Evolutionary conservation across 2,329 filamentous ascomycete species (phyloP), one percentile per base, ranked within the genome.

Genomic region (Fusarium nanum): DNA sequence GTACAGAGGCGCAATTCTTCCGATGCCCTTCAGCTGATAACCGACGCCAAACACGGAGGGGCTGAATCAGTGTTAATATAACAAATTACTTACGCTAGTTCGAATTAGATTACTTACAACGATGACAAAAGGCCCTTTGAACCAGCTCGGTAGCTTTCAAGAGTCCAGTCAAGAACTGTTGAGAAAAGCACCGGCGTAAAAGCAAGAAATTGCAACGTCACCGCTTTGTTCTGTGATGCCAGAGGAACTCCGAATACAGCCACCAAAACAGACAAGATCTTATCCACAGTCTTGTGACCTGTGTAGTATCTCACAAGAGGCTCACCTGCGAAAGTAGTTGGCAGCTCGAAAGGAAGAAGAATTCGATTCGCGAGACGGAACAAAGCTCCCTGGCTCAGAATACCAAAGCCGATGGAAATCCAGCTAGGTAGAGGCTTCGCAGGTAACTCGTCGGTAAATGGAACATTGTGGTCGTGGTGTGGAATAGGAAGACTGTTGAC

Each of bases 161-260:
- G 12, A 3, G 60, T 65, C 62, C 62, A 65, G 34, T 65, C 62
- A 2, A 65, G 28, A 0, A 34, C 40, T 0, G 62, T 60, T 1
- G 62, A 65, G 1, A 47, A 0, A 0, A 65, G 0, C 2, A 65
- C 0, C 0, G 62, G 52, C 1, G 32, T 60, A 5, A 65, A 65
- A 2, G 53, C 25, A 10, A 42, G 6, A 34, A 27, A 47, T 16
- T 65, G 62, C 0, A 48, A 1, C 1, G 16, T 18, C 6, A 23
- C 13, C 2, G n/a, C 13, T 3, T 6, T 3, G 1, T 56, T 56
- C 0, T 10, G 11, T 0, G 50, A 49, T 23, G 32, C 12, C 8
- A 64, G 12, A 18, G 46, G 25, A 0, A 53, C 41, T 14, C 47
- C 52, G 14, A 65, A 65, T 0, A 32, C 14, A 27, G 60, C 46